Evolutionary conservation across 2,329 filamentous ascomycete genomes (phyloP).

Genomic region (Talaromyces amestolkiae): DNA sequence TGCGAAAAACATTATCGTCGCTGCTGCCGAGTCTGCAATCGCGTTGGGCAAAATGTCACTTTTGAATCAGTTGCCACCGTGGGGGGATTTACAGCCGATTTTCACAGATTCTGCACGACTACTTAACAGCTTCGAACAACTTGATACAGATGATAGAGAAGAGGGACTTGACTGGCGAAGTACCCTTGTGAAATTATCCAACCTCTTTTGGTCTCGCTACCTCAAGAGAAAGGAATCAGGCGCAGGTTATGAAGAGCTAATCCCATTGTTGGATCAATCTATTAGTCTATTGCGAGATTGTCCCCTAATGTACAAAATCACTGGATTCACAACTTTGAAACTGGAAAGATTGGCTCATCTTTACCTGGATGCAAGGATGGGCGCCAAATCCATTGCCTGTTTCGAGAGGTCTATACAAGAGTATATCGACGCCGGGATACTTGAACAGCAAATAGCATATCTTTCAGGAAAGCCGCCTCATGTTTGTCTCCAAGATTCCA

Average conservation of each 20-base stretch:
- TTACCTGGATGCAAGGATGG: slow-evolving; percentile 39
- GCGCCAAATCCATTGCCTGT: slow-evolving; percentile 34
- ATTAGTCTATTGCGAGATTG: slow-evolving; percentile 38
- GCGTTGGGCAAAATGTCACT: slow-evolving; percentile 41
- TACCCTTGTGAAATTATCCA: slow-evolving; percentile 43
- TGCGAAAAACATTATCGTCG: slow-evolving; percentile 38
- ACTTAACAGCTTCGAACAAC: slow-evolving; percentile 30
- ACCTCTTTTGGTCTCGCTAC: slow-evolving; percentile 49
- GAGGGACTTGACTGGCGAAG: slow-evolving; percentile 26
- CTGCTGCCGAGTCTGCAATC: slow-evolving; percentile 42
- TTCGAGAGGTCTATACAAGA: slow-evolving; percentile 42
- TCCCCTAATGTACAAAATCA: slow-evolving; percentile 33
- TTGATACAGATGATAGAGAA: slow-evolving; percentile 16
- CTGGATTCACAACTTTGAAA: slow-evolving; percentile 44
- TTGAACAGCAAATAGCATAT: slow-evolving; percentile 32
- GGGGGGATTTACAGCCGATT: slow-evolving; percentile 38
- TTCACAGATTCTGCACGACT: slow-evolving; percentile 38
- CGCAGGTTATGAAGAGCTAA: slow-evolving; percentile 34
- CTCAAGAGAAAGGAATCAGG: slow-evolving; percentile 41
- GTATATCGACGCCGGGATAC: slow-evolving; percentile 38
- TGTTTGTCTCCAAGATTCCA: slow-evolving; percentile 33
- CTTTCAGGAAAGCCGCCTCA: slow-evolving; percentile 29
- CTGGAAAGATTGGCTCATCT: slow-evolving; percentile 45
- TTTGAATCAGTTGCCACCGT: slow-evolving; percentile 36
- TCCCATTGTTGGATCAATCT: slow-evolving; percentile 42